Evolutionary conservation across 768 basidiomycete species (phyloP), one percentile per base, ranked within the genome.

Genomic region (Jaapia argillacea): DNA sequence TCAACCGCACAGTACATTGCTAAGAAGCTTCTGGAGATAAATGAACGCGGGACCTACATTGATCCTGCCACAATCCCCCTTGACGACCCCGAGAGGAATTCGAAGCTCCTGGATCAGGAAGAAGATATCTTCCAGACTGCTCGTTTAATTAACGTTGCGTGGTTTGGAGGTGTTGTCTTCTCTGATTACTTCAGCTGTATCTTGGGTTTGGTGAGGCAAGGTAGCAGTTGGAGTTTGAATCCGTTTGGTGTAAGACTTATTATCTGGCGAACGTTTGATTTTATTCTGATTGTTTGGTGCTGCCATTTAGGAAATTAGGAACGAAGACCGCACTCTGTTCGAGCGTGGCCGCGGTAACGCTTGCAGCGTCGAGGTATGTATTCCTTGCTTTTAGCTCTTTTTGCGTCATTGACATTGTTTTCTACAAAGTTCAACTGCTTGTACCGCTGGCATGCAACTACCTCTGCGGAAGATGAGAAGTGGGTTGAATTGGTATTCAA

Each of bases 371-470:
- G 87, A 91, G 70, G 84, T 83, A 48, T 27, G 62, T 10, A 33
- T 16, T 33, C n/a, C n/a, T n/a, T 55, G 28, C 31, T 42, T 4
- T 22, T 24, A 24, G 36, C 14, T 46, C 28, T 12, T 38, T 16
- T 1, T 2, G 1, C n/a, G n/a, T n/a, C n/a, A n/a, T n/a, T n/a
- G n/a, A n/a, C 18, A 10, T 16, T 14, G 12, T n/a, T 24, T 28
- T 12, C 38, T 41, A 13, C 38, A 6, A 28, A 85, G 81, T 90
- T 90, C 67, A 90, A 90, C 52, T 83, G 82, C 52, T 62, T 90
- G 44, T 90, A 90, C 59, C 75, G 84, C 70, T 77, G 88, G 88
- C 88, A 91, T 37, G 81, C 88, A 1, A 88, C 87, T 0, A 85
- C 82, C 0, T 86, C 82, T 36, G 51, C 55, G 13, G 69, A 72